phyloP scores from a whole-genome alignment of 2,329 filamentous ascomycete genomes.

The Beauveria australis region DNA sequence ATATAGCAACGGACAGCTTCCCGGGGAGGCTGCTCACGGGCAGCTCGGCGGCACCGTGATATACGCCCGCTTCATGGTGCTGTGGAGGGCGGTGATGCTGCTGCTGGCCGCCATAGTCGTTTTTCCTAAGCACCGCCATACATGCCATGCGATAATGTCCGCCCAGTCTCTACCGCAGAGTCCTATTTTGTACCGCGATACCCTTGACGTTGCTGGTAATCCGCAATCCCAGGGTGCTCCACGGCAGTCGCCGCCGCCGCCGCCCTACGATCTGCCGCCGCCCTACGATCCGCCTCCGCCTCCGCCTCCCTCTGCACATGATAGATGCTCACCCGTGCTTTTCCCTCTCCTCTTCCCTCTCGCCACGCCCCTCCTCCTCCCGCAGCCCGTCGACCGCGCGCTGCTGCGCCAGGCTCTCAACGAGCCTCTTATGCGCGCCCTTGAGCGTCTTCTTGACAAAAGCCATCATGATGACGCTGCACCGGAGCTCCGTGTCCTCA shows the following conservation, averaged over 20 bases:
- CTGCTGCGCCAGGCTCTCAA: constrained; percentile 45
- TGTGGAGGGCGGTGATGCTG: neutral
- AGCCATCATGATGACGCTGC: constrained; percentile 64
- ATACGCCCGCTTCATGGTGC: neutral
- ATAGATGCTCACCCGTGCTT: neutral
- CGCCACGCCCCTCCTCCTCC: neutral
- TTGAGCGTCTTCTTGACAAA: constrained; percentile 81
- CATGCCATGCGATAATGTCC: neutral
- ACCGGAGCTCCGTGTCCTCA: constrained; percentile 77
- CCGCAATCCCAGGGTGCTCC: neutral
- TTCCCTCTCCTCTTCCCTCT: neutral
- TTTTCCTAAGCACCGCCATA: neutral
- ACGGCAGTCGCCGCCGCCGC: neutral
- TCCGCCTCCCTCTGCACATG: neutral
- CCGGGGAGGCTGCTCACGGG: neutral
- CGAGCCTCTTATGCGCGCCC: constrained; percentile 63
- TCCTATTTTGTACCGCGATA: neutral
- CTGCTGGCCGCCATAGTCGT: neutral
- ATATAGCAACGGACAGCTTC: no score
- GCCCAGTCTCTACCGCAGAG: neutral
- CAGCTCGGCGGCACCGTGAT: neutral
- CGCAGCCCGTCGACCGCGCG: constrained; percentile 31
- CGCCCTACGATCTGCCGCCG: neutral
- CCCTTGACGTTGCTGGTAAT: neutral
- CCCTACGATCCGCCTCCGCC: neutral